Percentiles rank a stretch among this genome's conserved stretches.
These are phyloP conservation scores for Kwoniella mangroviensis DNA, from an alignment of 768 basidiomycete species.

Conservation along the genomic window DNA sequence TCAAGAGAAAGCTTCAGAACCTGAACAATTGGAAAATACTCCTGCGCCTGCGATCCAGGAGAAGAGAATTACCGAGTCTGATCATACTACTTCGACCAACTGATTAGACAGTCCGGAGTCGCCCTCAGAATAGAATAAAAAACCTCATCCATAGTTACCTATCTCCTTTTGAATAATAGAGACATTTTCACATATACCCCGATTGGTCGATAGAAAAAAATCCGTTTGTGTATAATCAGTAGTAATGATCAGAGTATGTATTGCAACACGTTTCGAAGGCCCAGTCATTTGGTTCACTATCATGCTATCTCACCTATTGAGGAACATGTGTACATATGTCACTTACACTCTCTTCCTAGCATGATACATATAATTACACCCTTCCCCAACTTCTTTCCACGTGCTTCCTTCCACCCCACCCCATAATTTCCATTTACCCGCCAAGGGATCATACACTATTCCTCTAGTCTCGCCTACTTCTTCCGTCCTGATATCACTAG, in stretches of 20 bases:
- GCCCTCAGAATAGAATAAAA: background rate
- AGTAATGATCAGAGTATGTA: too few species aligned
- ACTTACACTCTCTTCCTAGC: slow-evolving; percentile 47
- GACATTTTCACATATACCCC: too few species aligned
- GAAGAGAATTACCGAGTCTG: background rate
- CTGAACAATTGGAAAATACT: background rate
- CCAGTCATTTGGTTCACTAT: background rate
- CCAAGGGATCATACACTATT: slow-evolving; percentile 57
- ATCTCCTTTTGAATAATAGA: too few species aligned
- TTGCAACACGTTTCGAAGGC: too few species aligned
- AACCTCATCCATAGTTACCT: background rate
- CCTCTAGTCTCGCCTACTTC: slow-evolving; percentile 55
- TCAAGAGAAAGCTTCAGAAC: slow-evolving; percentile 20
- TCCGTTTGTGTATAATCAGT: too few species aligned
- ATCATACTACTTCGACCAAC: background rate
- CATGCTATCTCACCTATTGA: background rate
- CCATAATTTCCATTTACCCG: slow-evolving; percentile 55
- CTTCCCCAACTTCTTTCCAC: slow-evolving; percentile 47
- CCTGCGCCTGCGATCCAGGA: background rate
- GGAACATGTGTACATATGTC: background rate
- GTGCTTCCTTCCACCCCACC: slow-evolving; percentile 49
- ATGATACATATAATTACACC: slow-evolving; percentile 57
- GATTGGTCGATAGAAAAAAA: too few species aligned
- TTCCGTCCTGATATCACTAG: slow-evolving; percentile 32
- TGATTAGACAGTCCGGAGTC: background rate